These are phyloP conservation scores for Scorias spongiosa DNA, from an alignment of 2,329 filamentous ascomycete species.

Conservation along the genomic window DNA sequence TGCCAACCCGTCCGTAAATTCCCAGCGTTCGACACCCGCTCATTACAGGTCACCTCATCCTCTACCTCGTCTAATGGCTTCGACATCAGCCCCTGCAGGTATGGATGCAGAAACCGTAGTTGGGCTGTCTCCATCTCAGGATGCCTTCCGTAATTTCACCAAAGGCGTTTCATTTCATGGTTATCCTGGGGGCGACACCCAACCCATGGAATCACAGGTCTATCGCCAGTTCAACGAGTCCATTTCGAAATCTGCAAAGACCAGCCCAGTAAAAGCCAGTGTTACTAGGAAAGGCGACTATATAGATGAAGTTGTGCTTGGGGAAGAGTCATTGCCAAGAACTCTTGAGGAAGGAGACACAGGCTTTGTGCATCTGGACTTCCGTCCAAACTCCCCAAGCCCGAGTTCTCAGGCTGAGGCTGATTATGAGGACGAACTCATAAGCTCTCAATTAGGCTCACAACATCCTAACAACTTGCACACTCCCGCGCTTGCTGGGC, in stretches of 20 bases:
- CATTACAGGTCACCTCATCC: neutral
- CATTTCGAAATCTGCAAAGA: constrained; percentile 5
- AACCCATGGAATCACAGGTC: constrained; percentile 31
- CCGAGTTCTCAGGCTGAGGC: constrained; percentile 1
- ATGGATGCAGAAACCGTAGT: constrained; percentile 12
- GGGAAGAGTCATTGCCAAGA: constrained; percentile 5
- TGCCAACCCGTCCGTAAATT: too few relatives aligned
- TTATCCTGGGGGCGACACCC: constrained; percentile 29
- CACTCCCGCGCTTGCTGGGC: constrained; percentile 27
- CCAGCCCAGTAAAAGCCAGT: constrained; percentile 5
- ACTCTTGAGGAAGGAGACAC: constrained; percentile 14
- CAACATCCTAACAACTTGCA: constrained; percentile 19
- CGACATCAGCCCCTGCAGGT: constrained; percentile 8
- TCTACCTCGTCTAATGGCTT: constrained; percentile 7
- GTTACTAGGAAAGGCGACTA: constrained; percentile 3
- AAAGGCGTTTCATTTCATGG: constrained; percentile 22
- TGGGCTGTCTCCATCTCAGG: constrained; percentile 6
- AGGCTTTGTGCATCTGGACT: constrained; percentile 20
- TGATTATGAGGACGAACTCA: neutral
- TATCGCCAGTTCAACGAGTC: constrained; percentile 24
- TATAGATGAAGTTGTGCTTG: constrained; percentile 1
- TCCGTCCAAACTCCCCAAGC: constrained; percentile 6
- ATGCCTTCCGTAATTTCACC: constrained; percentile 4
- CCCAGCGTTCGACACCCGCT: too few relatives aligned
- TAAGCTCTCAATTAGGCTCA: neutral